These are phyloP conservation scores for Trifolium repens DNA, from an alignment of 306 rosid species.

Conservation along the genomic window DNA sequence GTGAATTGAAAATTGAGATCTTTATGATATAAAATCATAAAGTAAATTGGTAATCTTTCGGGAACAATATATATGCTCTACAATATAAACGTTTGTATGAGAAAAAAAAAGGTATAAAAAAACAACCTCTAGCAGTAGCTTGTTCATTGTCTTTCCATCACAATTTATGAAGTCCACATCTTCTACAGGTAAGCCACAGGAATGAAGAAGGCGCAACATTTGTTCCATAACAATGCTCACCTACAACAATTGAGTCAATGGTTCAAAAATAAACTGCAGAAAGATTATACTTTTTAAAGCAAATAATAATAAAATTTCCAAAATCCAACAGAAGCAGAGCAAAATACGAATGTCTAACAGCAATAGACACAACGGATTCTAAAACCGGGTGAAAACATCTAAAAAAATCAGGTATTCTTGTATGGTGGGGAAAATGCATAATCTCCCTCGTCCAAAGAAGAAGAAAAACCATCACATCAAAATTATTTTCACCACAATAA, in stretches of 20 bases:
- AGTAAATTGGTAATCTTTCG: constrained; percentile 26
- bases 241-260: constrained; percentile 51
- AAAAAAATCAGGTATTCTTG: not conserved
- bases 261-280: constrained; percentile 1
- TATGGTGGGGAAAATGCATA: constrained; percentile 5
- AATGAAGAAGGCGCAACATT: constrained; percentile 89
- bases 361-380: constrained; percentile 24
- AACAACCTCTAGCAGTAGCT: constrained; percentile 76
- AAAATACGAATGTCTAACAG: constrained; percentile 19
- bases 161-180: constrained; percentile 90
- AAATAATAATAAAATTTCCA: not conserved
- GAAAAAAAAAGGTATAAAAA: constrained; percentile 27
- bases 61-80: constrained; percentile 5
- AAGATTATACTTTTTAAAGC: not conserved
- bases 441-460: constrained; percentile 7
- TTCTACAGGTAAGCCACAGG: constrained; percentile 83
- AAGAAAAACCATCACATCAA: not conserved
- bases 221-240: constrained; percentile 99
- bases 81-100: not conserved
- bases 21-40: constrained; percentile 14
- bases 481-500: not conserved
- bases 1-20: constrained; percentile 36
- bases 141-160: constrained; percentile 96
- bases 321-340: constrained; percentile 7
- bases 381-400: not conserved